Evolutionary conservation across 495 filamentous ascomycete genomes (phyloP), one percentile per base, ranked within the genome.

Genomic region (Terfezia claveryi): DNA sequence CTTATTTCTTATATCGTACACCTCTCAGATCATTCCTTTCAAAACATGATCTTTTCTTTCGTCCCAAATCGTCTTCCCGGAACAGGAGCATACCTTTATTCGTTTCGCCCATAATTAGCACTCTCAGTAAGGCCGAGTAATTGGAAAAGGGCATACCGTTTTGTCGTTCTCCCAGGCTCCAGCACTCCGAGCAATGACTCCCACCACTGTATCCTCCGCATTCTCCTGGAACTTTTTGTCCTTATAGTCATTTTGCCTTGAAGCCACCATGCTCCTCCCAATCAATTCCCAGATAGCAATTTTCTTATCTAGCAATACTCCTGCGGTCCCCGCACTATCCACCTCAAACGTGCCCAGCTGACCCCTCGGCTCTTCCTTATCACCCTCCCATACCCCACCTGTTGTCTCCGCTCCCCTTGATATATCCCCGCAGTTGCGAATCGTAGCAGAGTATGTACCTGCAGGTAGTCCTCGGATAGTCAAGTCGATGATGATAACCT

Each of bases 81-180:
- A 92, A 68, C 91, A 96, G 12, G 84, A 89, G 55, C 77, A 80
- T n/a, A 66, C 60, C 63, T 66, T 54, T 14, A 49, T n/a, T 49
- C 44, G 20, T 49, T 14, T 49, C 20, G 20, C 2, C 44, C 27
- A 32, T 32, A 7, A 5, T 32, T 32, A 32, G 27, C 27, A 32
- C 27, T 32, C 27, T 7, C 7, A 2, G 27, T 5, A 32, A 32
- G 27, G 27, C 27, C 4, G 27, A 32, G 27, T 32, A 32, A 32
- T 32, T 32, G 27, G 27, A 20, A 20, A 2, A 12, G 50, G 12
- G 6, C 80, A 80, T 32, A 98, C 91, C 62, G 83, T 94, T 75
- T 95, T 98, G 66, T 94, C 87, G 64, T 98, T 96, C 67, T 95
- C 88, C 91, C 91, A 96, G 53, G 93, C 81, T 12, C 91, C 91